These are phyloP conservation scores for Pseudonectria buxi DNA, from an alignment of 2,329 filamentous ascomycete genomes.

Conservation along the genomic window DNA sequence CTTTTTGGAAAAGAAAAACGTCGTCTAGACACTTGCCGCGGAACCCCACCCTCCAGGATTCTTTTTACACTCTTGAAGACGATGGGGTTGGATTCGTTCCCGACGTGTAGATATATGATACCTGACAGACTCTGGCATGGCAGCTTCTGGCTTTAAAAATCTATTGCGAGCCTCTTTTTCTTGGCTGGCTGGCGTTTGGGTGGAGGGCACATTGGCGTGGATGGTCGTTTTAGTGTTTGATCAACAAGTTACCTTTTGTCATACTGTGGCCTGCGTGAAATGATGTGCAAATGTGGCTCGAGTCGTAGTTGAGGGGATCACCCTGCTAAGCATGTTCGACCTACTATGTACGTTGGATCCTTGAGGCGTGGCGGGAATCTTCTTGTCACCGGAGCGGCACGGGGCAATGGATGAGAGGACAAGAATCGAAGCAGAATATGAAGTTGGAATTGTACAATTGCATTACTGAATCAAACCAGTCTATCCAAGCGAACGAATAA, in stretches of 20 bases:
- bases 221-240: conserved; percentile 20
- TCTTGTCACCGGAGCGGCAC: conserved; percentile 1
- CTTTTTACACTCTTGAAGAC: conserved; percentile 9
- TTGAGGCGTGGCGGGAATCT: too few relatives aligned
- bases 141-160: conserved; percentile 14
- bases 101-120: conserved; percentile 29
- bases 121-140: conserved; percentile 27
- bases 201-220: conserved; percentile 28
- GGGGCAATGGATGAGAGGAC: background rate
- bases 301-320: too few relatives aligned
- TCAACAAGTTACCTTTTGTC: background rate
- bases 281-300: conserved; percentile 1
- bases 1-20: conserved; percentile 2
- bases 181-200: conserved; percentile 30
- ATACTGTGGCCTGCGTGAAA: background rate
- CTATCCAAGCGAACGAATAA: conserved; percentile 10
- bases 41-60: conserved; percentile 9
- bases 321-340: too few relatives aligned
- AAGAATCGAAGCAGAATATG: background rate
- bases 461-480: conserved; percentile 1
- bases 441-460: background rate
- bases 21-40: conserved; percentile 20
- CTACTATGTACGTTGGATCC: conserved; percentile 15
- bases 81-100: conserved; percentile 19
- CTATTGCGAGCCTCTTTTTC: conserved; percentile 21